These are phyloP conservation scores for Aspergillus texensis DNA, from an alignment of 2,329 filamentous ascomycete genomes.

Conservation along the genomic window DNA sequence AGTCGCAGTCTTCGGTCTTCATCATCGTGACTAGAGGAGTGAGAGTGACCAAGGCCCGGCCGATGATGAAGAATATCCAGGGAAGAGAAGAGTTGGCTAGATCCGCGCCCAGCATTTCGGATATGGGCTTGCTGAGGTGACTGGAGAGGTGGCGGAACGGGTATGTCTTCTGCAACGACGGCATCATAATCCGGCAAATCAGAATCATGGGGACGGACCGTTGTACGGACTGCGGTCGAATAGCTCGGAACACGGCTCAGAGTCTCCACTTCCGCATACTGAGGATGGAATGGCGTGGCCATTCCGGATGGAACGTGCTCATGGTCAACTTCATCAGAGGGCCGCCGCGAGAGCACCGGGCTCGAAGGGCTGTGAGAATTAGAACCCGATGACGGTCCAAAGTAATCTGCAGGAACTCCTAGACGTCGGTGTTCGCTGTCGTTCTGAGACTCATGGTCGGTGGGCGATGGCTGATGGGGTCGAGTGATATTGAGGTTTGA, in stretches of 20 bases:
- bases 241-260: slow-evolving; percentile 78
- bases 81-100: slow-evolving; percentile 24
- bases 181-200: slow-evolving; percentile 69
- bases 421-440: slow-evolving; percentile 28
- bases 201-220: slow-evolving; percentile 57
- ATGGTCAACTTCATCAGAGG: slow-evolving; percentile 52
- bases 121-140: slow-evolving; percentile 45
- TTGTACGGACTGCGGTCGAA: slow-evolving; percentile 69
- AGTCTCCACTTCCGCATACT: slow-evolving; percentile 62
- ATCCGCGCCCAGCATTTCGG: slow-evolving; percentile 39
- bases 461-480: slow-evolving; percentile 24
- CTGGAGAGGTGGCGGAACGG: slow-evolving; percentile 32
- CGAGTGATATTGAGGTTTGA: slow-evolving; percentile 52
- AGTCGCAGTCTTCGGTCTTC: slow-evolving; percentile 46
- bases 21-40: slow-evolving; percentile 31
- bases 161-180: slow-evolving; percentile 43
- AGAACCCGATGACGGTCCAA: slow-evolving; percentile 33
- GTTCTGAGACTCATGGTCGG: slow-evolving; percentile 24
- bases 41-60: slow-evolving; percentile 27
- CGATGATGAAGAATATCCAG: slow-evolving; percentile 30
- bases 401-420: slow-evolving; percentile 35
- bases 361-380: slow-evolving; percentile 37
- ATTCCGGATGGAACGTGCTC: slow-evolving; percentile 47
- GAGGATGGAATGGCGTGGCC: slow-evolving; percentile 44
- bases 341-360: slow-evolving; percentile 46